phyloP scores from a whole-genome alignment of 164 flowering plant species.

The Berberis thunbergii region DNA sequence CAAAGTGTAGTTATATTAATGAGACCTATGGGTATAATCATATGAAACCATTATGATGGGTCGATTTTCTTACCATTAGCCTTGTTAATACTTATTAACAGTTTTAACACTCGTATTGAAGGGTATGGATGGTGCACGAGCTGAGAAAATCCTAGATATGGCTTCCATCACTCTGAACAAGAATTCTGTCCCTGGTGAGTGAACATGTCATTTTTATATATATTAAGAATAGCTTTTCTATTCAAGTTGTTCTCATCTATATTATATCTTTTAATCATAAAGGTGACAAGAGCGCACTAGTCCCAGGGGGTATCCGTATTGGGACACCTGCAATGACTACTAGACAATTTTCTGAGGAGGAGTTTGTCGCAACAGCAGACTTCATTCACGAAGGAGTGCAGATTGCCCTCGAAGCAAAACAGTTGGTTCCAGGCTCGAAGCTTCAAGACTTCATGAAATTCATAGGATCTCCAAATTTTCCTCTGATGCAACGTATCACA shows the following conservation, averaged over 20 bases:
- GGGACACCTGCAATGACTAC: conserved; percentile 98
- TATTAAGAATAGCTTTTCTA: not conserved
- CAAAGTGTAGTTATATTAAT: no score
- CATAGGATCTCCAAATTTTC: conserved; percentile 51
- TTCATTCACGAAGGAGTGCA: conserved; percentile 83
- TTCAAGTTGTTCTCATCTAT: not conserved
- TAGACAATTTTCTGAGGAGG: conserved; percentile 68
- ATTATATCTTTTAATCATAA: not conserved
- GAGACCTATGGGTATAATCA: no score
- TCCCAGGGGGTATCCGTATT: conserved; percentile 90
- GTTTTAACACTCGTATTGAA: conserved; percentile 7
- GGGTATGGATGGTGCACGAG: conserved; percentile 87
- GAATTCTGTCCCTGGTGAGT: conserved; percentile 85
- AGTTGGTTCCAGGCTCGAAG: conserved; percentile 53
- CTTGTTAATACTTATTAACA: not conserved
- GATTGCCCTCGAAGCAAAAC: conserved; percentile 61
- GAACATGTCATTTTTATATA: not conserved
- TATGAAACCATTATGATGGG: not conserved
- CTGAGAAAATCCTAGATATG: conserved; percentile 87
- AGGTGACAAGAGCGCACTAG: conserved; percentile 89
- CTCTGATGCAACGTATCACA: conserved; percentile 33
- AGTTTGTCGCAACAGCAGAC: conserved; percentile 60
- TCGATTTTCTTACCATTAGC: not conserved
- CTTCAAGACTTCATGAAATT: conserved; percentile 78
- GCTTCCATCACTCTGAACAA: conserved; percentile 90